Percentiles rank a stretch among this genome's conserved stretches.
Evolutionary conservation across 2,329 filamentous ascomycete species (phyloP).

Genomic region (Dactylonectria estremocensis): DNA sequence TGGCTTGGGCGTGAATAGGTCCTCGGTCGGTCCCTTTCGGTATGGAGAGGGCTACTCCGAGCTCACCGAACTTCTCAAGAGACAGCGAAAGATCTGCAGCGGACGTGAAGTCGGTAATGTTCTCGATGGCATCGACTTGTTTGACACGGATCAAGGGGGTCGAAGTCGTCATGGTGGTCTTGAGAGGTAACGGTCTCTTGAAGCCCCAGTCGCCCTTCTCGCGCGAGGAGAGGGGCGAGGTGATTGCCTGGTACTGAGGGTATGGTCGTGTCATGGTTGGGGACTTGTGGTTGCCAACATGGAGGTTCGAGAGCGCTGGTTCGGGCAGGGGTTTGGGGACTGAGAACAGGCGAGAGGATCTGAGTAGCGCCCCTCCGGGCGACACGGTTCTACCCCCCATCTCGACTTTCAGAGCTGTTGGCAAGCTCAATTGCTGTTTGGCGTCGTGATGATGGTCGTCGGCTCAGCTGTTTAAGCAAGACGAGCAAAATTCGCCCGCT

Average conservation of each 20-base stretch:
- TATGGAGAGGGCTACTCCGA: slow-evolving; percentile 79
- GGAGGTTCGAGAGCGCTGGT: slow-evolving; percentile 65
- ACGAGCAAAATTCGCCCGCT: slow-evolving; percentile 51
- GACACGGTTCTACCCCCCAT: slow-evolving; percentile 62
- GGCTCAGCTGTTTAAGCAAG: slow-evolving; percentile 36
- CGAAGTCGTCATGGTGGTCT: slow-evolving; percentile 79
- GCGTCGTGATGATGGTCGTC: slow-evolving; percentile 41
- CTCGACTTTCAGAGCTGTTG: slow-evolving; percentile 45
- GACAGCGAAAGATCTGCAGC: slow-evolving; percentile 87
- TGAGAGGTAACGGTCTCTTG: slow-evolving; percentile 86
- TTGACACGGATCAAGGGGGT: slow-evolving; percentile 84
- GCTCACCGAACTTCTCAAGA: slow-evolving; percentile 87
- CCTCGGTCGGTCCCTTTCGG: slow-evolving; percentile 53
- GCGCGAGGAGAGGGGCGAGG: slow-evolving; percentile 81
- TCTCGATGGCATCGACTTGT: slow-evolving; percentile 86
- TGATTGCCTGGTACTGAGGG: slow-evolving; percentile 88
- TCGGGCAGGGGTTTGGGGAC: slow-evolving; percentile 82
- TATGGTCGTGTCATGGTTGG: slow-evolving; percentile 76
- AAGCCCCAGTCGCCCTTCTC: slow-evolving; percentile 91
- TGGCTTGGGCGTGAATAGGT: slow-evolving; percentile 30
- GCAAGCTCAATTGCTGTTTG: slow-evolving; percentile 50
- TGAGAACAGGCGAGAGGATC: slow-evolving; percentile 91
- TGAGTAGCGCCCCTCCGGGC: slow-evolving; percentile 79
- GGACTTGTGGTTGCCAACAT: slow-evolving; percentile 55
- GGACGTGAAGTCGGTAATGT: slow-evolving; percentile 90